Percentiles rank a stretch among this genome's conserved stretches.
phyloP scores from a whole-genome alignment of 371 early-diverging fungal genomes.

The Mycotypha africana region DNA sequence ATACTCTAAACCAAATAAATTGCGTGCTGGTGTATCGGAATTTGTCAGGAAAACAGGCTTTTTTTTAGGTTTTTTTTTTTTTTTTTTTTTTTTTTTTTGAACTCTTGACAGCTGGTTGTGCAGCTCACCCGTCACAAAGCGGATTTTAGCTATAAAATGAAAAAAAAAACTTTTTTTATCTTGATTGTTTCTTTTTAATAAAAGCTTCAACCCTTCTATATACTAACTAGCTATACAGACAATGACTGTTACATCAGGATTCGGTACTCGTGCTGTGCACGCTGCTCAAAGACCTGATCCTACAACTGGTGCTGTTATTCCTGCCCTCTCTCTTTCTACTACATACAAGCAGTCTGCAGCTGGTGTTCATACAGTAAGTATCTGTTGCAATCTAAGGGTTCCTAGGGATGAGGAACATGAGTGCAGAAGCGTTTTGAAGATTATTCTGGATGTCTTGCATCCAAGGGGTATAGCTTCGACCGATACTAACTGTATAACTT shows the following conservation, averaged over 20 bases:
- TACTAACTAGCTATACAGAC: background rate
- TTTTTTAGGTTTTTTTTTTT: background rate
- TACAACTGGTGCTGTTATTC: constrained; percentile 90
- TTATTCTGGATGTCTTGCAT: constrained; percentile 14
- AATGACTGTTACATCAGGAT: constrained; percentile 41
- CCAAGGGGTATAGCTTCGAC: no score
- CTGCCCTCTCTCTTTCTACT: constrained; percentile 91
- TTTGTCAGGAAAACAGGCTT: constrained; percentile 15
- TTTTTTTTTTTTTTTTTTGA: background rate
- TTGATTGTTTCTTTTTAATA: background rate
- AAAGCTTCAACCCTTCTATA: no score
- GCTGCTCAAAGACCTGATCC: constrained; percentile 87
- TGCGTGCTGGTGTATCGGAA: no score
- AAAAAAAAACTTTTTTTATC: background rate
- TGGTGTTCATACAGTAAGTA: constrained; percentile 79
- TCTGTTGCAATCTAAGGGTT: background rate
- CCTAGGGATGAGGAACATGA: background rate
- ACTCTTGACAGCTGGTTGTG: no score
- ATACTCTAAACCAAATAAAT: background rate
- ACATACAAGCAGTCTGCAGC: constrained; percentile 92
- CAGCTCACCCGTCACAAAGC: no score
- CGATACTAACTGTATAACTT: no score
- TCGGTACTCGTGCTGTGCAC: constrained; percentile 91
- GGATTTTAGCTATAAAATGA: background rate
- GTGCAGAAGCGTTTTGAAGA: background rate